Base-by-base conservation (phyloP, 176 grass and related monocot species). In the Zea luxurians region DNA sequence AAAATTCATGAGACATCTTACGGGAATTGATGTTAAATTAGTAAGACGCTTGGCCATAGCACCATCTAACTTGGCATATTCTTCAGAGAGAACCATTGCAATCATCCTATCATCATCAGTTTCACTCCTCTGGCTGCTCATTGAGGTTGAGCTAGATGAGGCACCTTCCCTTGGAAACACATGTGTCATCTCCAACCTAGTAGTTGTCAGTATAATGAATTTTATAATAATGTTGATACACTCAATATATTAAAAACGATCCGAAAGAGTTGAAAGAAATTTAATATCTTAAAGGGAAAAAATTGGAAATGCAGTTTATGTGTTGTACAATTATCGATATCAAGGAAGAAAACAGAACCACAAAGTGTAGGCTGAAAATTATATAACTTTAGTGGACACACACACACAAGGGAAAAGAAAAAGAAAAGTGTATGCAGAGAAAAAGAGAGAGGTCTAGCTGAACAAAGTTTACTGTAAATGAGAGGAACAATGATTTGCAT, bases 51-150 rank as follows among this genome's bases (percentile, higher is more conserved):
- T 99, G 68, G 96, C 88, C 87, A 95, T 84, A 45, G 88, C 90
- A 79, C 88, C 90, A 93, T 99, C 92, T 83, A 99, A 79, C 78
- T 87, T 91, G 15, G 92, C 83, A 74, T 93, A 99, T 85, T 99
- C 96, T 91, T 99, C 92, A 8, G 90, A 90, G 64, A 99, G 96
- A 85, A 99, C 88, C 75, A 93, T 83, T 66, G 96, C 96, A 83
- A 99, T 99, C 96, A 95, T 95, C 78, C 65, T 85, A 82, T 99
- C 96, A 77, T 95, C 92, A 75, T 86, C 46, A 10, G 89, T 97
- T 48, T 94, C 75, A 50, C 64, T 89, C 27, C 15, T 86, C 35
- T 89, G 90, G 75, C 83, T 92, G 63, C 92, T 89, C 78, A 78
- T 37, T 64, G 81, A 87, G 48, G 89, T 90, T 43, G 87, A 94